Evolutionary conservation across 1,284 basidiomycete species (phyloP).

Genomic region (Irpex lacteus): DNA sequence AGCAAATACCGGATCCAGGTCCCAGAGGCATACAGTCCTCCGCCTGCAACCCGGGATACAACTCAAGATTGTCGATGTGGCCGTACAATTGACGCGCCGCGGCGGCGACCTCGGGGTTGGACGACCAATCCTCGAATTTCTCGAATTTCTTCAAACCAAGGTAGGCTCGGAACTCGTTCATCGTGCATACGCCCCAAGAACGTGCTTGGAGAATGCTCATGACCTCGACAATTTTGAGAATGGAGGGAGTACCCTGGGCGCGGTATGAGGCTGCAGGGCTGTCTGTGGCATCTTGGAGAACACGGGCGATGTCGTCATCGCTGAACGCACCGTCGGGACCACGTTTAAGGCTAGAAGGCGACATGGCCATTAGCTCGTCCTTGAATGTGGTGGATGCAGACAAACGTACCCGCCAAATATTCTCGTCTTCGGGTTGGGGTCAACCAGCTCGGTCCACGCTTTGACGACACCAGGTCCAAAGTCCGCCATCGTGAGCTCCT

Average conservation of each 20-base stretch:
- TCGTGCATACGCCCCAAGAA: conserved; percentile 72
- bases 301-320: conserved; percentile 65
- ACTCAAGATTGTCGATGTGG: conserved; percentile 74
- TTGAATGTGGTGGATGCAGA: neutral
- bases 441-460: conserved; percentile 30
- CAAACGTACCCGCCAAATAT: conserved; percentile 49
- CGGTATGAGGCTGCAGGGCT: conserved; percentile 68
- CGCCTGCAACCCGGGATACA: conserved; percentile 76
- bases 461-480: conserved; percentile 18
- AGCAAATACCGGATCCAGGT: conserved; percentile 79
- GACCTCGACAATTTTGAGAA: conserved; percentile 69
- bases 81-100: conserved; percentile 70
- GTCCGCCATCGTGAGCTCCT: conserved; percentile 13
- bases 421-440: conserved; percentile 44
- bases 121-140: conserved; percentile 79
- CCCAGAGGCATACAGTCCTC: conserved; percentile 52
- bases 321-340: conserved; percentile 54
- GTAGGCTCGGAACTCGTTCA: conserved; percentile 64
- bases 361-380: neutral
- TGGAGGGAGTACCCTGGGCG: conserved; percentile 72
- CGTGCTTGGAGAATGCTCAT: conserved; percentile 66
- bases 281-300: conserved; percentile 68
- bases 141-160: conserved; percentile 53
- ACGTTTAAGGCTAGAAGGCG: conserved; percentile 45
- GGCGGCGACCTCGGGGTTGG: conserved; percentile 59